Base-by-base conservation (phyloP, 2,329 filamentous ascomycete species). In the Alternaria sp. region DNA sequence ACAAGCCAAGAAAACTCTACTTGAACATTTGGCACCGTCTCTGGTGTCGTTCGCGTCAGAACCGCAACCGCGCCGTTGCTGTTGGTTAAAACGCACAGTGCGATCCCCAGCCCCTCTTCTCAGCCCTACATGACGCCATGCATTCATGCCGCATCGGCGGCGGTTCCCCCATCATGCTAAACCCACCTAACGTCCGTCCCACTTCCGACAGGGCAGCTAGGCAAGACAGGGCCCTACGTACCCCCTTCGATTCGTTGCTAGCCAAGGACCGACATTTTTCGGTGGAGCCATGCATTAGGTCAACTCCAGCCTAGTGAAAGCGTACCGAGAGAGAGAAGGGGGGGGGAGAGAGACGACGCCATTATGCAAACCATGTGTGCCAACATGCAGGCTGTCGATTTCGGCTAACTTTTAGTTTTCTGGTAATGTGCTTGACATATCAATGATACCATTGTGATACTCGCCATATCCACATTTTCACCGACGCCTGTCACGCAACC, bases 101-200 rank as follows among this genome's bases (percentile, higher is more conserved):
- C 26, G 34, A 54, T 48, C 42, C 31, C 34, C 34, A 33, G 17
- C 39, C 24, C 24, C 49, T 37, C 14, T 36, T 36, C n/a, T 51
- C 56, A 56, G 56, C 56, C 56, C 48, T 56, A 52, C 24, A 59
- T 56, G 52, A 59, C 56, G 56, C 41, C 40, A 41, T 42, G 24
- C 40, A 29, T 26, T 24, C 52, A 31, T 17, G 17, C 28, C 41
- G 41, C 51, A 54, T 28, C 40, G 24, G 26, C 28, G 21, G 37
- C 28, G 33, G 42, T 48, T 45, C 42, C 40, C 51, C 40, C n/a
- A 45, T n/a, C 40, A 46, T 23, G 40, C 51, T 28, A 37, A 36
- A 48, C 31, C 41, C 41, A 45, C 44, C 13, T 34, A 48, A 48
- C 31, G 31, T 34, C 13, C 21, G 44, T 48, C 44, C 44, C 44